A percentile compares a stretch with the other conserved stretches of the same genome.
These are phyloP conservation scores for Fraxinus quadrangulata DNA, from an alignment of 257 asterid genomes.

Conservation along the genomic window DNA sequence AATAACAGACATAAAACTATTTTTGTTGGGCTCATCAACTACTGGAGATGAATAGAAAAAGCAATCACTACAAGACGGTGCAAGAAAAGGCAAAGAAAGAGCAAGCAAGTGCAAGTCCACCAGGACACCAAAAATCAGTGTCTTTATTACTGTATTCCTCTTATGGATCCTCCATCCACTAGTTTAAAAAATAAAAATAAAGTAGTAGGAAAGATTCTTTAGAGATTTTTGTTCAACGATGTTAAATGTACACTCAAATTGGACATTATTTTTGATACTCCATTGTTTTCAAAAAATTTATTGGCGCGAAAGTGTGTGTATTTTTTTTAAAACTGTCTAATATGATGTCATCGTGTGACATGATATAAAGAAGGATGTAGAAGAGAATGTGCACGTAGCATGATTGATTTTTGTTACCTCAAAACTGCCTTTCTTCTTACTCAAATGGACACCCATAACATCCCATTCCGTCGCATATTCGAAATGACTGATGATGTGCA, in stretches of 20 bases:
- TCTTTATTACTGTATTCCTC: slow-evolving; percentile 18
- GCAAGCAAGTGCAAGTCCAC: slow-evolving; percentile 28
- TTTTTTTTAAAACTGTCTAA: no score
- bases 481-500: slow-evolving; percentile 31
- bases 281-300: no score
- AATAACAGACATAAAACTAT: slow-evolving; percentile 36
- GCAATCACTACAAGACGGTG: slow-evolving; percentile 20
- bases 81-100: slow-evolving; percentile 21
- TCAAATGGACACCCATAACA: slow-evolving; percentile 56
- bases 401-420: neutral
- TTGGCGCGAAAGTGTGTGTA: no score
- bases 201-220: slow-evolving; percentile 19
- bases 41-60: slow-evolving; percentile 24
- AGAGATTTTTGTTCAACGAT: neutral
- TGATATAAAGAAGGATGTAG: no score
- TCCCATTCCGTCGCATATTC: slow-evolving; percentile 35
- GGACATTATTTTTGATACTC: no score
- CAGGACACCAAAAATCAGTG: neutral
- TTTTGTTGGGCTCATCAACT: slow-evolving; percentile 40
- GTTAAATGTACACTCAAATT: no score
- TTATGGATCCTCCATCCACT: slow-evolving; percentile 25
- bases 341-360: no score
- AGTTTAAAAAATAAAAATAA: neutral
- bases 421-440: neutral
- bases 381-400: no score